Evolutionary conservation across 1,284 basidiomycete species (phyloP), one percentile per base, ranked within the genome.

Genomic region (Sparassis latifolia): DNA sequence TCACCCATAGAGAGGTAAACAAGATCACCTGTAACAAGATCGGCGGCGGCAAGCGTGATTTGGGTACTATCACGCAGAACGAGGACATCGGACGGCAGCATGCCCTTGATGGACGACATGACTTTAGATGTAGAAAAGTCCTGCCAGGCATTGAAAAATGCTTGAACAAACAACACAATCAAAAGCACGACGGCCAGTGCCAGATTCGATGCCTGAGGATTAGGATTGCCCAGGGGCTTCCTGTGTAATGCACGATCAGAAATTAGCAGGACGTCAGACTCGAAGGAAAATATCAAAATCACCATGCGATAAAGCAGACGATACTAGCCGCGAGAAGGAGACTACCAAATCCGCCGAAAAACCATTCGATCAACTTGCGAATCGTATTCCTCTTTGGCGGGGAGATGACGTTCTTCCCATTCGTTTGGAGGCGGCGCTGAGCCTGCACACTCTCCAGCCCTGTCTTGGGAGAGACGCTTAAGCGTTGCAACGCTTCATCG

Each of bases 311-410:
- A 63, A 78, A 73, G 58, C 76, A 75, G 41, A 79, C 65, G 29
- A 75, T 65, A 49, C 67, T 69, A 41, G 75, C 81, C 29, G 70
- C 69, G 45, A 83, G 67, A 28, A 86, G 70, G 29, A 86, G 67
- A 42, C 73, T 75, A 1, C 82, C 82, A 55, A 82, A 80, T 1
- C 70, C 75, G 33, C 76, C 77, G 31, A 78, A 76, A 31, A 76
- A 49, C 48, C 76, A 78, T 55, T 71, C 71, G 31, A 77, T 62
- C 1, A 70, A 58, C 60, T 77, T 78, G 57, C 69, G 65, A 63
- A 68, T 67, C 57, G 71, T 70, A 44, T 69, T 66, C 44, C 66
- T 75, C 32, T 71, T 69, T 33, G 75, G 71, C 3, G 74, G 72
- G 10, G 69, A 69, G 38, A 80, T 73, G 39, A 69, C 58, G 53